Base-by-base conservation (phyloP, 345 rosid species). In the Lagerstroemia speciosa region DNA sequence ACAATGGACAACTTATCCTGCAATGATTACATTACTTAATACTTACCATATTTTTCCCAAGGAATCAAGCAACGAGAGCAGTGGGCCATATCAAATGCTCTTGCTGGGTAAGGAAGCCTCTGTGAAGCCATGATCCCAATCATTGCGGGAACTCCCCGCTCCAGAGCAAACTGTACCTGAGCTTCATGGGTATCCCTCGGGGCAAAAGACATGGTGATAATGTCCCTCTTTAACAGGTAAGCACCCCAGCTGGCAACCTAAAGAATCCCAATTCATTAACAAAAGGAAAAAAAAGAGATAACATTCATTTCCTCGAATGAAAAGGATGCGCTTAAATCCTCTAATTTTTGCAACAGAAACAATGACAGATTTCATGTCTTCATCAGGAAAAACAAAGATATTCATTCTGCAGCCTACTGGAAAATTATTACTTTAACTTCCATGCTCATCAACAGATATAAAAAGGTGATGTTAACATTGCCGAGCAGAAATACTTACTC, bases 181-280 rank as follows among this genome's bases (percentile, higher is more conserved):
- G 99, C 96, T 83, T 94, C 97, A 37, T 91, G 99, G 10, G 97
- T 94, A 69, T 94, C 99, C 76, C 99, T 84, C 48, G 96, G 99
- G 16, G 99, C 99, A 80, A 94, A 88, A 43, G 97, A 94, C 85
- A 94, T 80, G 30, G 96, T 71, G 67, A 86, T 55, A 37, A 94
- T 81, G 71, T 89, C 83, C 84, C 97, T 87, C 77, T 78, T 91
- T 70, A 94, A 78, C 24, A 94, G 89, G 79, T 84, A 94, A 20
- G 99, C 97, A 34, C 97, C 97, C 79, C 89, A 94, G 81, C 99
- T 94, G 8, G 99, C 99, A 77, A 94, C 99, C 99, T 92, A 62
- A 66, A 40, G 55, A 65, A 66, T n/a, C 45, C 74, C 48, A 9
- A 40, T 30, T 40, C 3, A 24, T 20, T n/a, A n/a, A n/a, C n/a